Percentiles rank a stretch among this genome's conserved stretches.
These are phyloP conservation scores for Hanseniaspora hatyaiensis DNA, from an alignment of 805 yeast species.

Conservation along the genomic window DNA sequence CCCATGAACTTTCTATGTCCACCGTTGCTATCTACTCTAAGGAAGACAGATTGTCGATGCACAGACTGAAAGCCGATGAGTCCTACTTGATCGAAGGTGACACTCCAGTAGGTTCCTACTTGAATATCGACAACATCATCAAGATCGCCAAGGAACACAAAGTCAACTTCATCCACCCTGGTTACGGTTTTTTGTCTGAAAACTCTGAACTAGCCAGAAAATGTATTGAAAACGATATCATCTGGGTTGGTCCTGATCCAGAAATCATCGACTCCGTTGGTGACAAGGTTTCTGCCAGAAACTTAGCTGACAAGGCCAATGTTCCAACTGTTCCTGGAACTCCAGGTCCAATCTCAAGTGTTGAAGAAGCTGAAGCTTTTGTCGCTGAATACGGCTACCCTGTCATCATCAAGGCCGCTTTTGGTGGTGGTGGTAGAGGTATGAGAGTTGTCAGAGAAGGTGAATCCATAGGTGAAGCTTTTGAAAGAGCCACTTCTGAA, in stretches of 20 bases:
- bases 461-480: slow-evolving; percentile 83
- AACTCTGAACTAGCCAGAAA: slow-evolving; percentile 87
- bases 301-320: slow-evolving; percentile 61
- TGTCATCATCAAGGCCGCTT: slow-evolving; percentile 95
- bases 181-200: slow-evolving; percentile 83
- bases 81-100: slow-evolving; percentile 75
- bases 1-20: slow-evolving; percentile 93
- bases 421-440: slow-evolving; percentile 99
- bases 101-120: slow-evolving; percentile 90
- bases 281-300: slow-evolving; percentile 91
- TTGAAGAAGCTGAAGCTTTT: slow-evolving; percentile 66
- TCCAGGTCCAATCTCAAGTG: slow-evolving; percentile 82
- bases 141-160: slow-evolving; percentile 64
- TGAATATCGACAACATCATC: slow-evolving; percentile 91
- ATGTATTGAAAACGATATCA: slow-evolving; percentile 80
- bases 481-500: slow-evolving; percentile 85
- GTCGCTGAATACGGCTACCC: slow-evolving; percentile 84
- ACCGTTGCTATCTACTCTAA: slow-evolving; percentile 95
- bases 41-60: slow-evolving; percentile 90
- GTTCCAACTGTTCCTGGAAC: slow-evolving; percentile 98
- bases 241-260: slow-evolving; percentile 91
- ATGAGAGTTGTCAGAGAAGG: slow-evolving; percentile 98
- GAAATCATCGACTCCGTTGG: slow-evolving; percentile 87
- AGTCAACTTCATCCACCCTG: slow-evolving; percentile 85
- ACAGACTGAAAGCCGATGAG: slow-evolving; percentile 87